Evolutionary conservation across 805 yeast genomes (phyloP).

Genomic region (Saccharomyces paradoxus): DNA sequence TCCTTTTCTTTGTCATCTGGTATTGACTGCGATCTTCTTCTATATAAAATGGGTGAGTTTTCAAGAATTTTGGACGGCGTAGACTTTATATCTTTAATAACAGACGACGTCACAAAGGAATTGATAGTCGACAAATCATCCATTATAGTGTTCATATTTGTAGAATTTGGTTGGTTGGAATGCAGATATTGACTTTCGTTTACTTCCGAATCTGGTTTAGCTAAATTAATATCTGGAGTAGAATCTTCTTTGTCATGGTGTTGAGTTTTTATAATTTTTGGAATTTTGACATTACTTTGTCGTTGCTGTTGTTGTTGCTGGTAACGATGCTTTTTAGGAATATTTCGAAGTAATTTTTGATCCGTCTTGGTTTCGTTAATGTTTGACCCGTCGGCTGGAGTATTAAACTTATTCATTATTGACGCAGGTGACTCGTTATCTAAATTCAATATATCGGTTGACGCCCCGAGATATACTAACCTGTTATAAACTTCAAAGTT

Average conservation of each 20-base stretch:
- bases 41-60: constrained; percentile 19
- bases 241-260: neutral
- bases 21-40: constrained; percentile 34
- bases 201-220: neutral
- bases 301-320: constrained; percentile 2
- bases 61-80: constrained; percentile 11
- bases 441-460: constrained; percentile 23
- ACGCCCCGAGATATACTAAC: constrained; percentile 27
- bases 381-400: constrained; percentile 16
- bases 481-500: constrained; percentile 28
- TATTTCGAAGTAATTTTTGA: neutral
- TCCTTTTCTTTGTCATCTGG: neutral
- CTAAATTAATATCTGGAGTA: neutral
- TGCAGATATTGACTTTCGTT: neutral
- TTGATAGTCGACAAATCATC: constrained; percentile 21
- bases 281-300: constrained; percentile 2
- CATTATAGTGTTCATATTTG: constrained; percentile 13
- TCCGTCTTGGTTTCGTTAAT: neutral
- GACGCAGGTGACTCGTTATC: constrained; percentile 27
- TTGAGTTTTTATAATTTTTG: neutral
- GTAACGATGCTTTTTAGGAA: neutral
- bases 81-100: constrained; percentile 12
- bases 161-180: constrained; percentile 7
- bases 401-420: constrained; percentile 23
- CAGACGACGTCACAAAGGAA: constrained; percentile 24